Conservation (phyloP, 2,329 filamentous ascomycete genomes). For the Aspergillus costaricaensis region DNA sequence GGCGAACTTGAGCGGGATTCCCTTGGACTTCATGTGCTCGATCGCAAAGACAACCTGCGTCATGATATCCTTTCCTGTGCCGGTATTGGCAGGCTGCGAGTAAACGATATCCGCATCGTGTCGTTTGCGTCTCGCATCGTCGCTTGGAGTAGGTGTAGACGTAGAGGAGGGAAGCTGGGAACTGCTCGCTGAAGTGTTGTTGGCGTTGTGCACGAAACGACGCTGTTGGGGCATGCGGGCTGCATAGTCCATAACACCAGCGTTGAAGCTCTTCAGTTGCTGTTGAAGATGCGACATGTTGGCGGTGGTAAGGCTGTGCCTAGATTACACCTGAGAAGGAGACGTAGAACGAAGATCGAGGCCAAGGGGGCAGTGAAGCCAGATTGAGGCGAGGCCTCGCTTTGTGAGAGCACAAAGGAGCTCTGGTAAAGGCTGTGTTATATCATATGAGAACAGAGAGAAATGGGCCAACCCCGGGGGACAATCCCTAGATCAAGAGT, state of each 20-base stretch:
- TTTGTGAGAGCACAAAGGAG: constrained; percentile 16
- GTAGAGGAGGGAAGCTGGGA: constrained; percentile 48
- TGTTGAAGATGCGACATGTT: constrained; percentile 67
- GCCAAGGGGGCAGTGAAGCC: neutral
- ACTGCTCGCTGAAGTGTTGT: constrained; percentile 59
- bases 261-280: constrained; percentile 64
- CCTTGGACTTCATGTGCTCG: constrained; percentile 74
- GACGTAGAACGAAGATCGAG: neutral
- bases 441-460: constrained; percentile 13
- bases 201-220: constrained; percentile 47
- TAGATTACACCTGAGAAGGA: neutral
- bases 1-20: constrained; percentile 67
- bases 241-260: constrained; percentile 64
- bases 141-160: constrained; percentile 34
- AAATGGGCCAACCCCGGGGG: constrained; percentile 1
- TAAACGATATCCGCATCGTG: constrained; percentile 60
- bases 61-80: constrained; percentile 76
- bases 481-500: neutral
- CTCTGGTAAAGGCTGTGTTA: constrained; percentile 8
- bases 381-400: constrained; percentile 16
- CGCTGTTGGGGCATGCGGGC: constrained; percentile 60
- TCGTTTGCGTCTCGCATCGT: constrained; percentile 60
- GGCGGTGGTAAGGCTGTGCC: constrained; percentile 16
- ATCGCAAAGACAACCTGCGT: constrained; percentile 87
- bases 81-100: constrained; percentile 75